Base-by-base conservation (phyloP, 352 stramenopile genomes). In the Saprolegnia diclina region DNA sequence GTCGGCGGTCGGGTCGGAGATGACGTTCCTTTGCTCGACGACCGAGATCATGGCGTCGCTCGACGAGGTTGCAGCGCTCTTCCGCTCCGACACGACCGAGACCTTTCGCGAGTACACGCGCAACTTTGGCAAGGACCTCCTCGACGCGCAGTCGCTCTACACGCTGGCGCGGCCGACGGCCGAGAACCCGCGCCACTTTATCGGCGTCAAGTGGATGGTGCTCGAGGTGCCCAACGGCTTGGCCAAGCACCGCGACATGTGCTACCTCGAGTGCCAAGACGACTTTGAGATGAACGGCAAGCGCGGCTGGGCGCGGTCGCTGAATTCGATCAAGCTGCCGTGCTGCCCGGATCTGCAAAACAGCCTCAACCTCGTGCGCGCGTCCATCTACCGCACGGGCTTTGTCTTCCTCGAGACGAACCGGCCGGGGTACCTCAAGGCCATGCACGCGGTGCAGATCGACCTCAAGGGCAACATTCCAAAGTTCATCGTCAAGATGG, bases 11-110 rank as follows among this genome's bases (percentile, higher is more conserved):
- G 52, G 14, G 5, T 62, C 63, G 13, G 63, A 69, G 11, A 69
- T 69, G 63, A 26, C 22, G 10, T 59, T 69, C 38, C 61, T 94
- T 48, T 76, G 82, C 38, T 85, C 84, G 26, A 75, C 82, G 21
- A 90, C 81, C 35, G 80, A 79, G 32, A 89, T 94, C 52, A 86
- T 85, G 72, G 86, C 86, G 22, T 83, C 79, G 32, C 80, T 94
- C 45, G 86, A 94, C 65, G 86, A 94, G 48, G 80, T 91, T 18
- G 83, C 86, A 26, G 77, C 87, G 38, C 91, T 94, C 73, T 94
- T 94, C 72, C 76, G 78, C 44, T 77, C 91, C 19, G 86, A 94
- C 62, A 91, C 83, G 57, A 72, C 81, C 42, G 85, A 85, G 26
- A 90, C 91, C 67, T 69, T 69, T 18, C 63, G 63, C 50, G 63